A percentile compares a stretch with the other conserved stretches of the same genome.
Evolutionary conservation across 306 rosid species (phyloP).

Genomic region (Pterocarpus macrocarpus): DNA sequence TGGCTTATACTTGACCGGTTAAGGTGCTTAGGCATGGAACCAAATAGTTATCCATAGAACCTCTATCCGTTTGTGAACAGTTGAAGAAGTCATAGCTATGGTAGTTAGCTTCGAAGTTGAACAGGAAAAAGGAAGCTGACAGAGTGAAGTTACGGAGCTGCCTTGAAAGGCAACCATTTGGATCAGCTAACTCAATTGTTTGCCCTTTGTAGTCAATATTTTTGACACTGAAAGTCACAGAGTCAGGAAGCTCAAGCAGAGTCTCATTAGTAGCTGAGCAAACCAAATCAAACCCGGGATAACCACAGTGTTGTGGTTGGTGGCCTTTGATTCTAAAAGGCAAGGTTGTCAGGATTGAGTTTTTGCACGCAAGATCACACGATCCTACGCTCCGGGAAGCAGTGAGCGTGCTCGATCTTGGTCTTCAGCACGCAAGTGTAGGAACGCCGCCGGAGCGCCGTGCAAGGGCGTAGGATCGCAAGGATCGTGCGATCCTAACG

Average conservation of each 20-base stretch:
- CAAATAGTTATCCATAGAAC: fast-evolving
- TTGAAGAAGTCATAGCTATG: conserved; percentile 31
- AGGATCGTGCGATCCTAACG: too few species aligned
- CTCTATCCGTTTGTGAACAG: conserved; percentile 35
- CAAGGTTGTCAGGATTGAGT: too few species aligned
- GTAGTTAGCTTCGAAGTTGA: not conserved
- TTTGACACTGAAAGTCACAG: conserved; percentile 41
- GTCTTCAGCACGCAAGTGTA: too few species aligned
- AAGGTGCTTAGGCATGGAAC: conserved; percentile 42
- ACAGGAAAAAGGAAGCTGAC: conserved; percentile 44
- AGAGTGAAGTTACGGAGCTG: conserved; percentile 18
- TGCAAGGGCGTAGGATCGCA: too few species aligned
- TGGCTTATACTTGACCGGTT: conserved; percentile 6
- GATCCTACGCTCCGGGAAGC: too few species aligned
- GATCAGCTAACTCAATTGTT: conserved; percentile 35
- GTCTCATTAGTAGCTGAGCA: conserved; percentile 40
- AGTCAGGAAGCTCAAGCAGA: conserved; percentile 48
- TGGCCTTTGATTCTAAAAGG: conserved; percentile 52
- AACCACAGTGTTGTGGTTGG: conserved; percentile 28
- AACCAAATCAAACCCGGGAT: conserved; percentile 56
- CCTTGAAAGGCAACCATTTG: conserved; percentile 27
- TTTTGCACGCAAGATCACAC: too few species aligned
- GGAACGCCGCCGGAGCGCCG: too few species aligned
- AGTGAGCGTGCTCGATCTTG: too few species aligned
- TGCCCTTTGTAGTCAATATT: conserved; percentile 48